Evolutionary conservation across 2,329 filamentous ascomycete genomes (phyloP).

Genomic region (Catunica adiposa): DNA sequence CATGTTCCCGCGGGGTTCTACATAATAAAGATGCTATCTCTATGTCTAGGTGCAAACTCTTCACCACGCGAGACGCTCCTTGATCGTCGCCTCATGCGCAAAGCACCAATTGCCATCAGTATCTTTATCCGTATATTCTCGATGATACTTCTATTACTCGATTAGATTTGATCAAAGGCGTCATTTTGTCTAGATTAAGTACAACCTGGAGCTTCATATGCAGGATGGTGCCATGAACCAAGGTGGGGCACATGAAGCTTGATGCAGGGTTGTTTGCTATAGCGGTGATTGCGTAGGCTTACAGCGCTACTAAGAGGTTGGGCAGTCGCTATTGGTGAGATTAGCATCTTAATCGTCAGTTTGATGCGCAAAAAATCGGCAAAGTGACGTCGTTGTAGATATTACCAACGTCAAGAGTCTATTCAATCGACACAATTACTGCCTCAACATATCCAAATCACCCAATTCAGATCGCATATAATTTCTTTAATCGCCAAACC

Average conservation of each 20-base stretch:
- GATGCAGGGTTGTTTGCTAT: neutral
- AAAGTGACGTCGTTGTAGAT: neutral
- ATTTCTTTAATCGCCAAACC: neutral
- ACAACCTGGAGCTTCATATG: neutral
- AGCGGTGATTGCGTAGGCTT: neutral
- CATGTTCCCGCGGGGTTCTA: neutral
- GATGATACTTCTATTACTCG: neutral
- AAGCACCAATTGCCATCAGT: neutral
- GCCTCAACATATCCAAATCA: no score
- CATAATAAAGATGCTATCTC: neutral
- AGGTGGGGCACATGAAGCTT: neutral
- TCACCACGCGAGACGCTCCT: neutral
- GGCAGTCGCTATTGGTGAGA: neutral
- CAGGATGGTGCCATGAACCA: neutral
- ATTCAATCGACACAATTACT: no score
- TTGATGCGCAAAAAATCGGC: neutral
- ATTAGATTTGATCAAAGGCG: slow-evolving; percentile 2
- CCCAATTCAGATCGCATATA: neutral
- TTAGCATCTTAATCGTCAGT: no score
- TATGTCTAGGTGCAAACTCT: neutral
- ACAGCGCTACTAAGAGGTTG: neutral
- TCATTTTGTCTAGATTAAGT: neutral
- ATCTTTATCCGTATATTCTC: neutral
- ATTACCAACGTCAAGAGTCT: neutral
- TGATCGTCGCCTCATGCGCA: neutral